These are phyloP conservation scores for Protomyces gravidus DNA, from an alignment of 1,139 yeast genomes.

Conservation along the genomic window DNA sequence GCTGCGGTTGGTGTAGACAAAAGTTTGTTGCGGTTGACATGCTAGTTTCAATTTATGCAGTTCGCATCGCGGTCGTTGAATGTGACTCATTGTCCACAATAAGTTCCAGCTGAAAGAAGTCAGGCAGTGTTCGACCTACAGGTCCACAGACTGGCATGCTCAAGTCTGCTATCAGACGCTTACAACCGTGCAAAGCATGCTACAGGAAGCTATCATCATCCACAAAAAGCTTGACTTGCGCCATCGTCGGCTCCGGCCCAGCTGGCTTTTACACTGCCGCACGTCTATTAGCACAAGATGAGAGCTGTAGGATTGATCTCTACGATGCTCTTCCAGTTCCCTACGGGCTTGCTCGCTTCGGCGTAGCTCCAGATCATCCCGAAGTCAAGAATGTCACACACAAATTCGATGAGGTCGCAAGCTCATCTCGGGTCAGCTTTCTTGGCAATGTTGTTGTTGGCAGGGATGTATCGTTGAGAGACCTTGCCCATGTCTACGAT, in stretches of 20 bases:
- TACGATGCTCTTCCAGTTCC: slow-evolving; percentile 87
- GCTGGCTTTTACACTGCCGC: slow-evolving; percentile 91
- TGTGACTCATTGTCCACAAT: no score
- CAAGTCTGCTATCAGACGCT: no score
- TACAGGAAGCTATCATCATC: no score
- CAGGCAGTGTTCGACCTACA: no score
- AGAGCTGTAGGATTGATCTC: slow-evolving; percentile 43
- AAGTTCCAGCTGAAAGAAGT: no score
- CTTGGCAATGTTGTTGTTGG: slow-evolving; percentile 74
- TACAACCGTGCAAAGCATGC: no score
- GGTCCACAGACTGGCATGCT: no score
- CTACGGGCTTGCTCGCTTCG: slow-evolving; percentile 82
- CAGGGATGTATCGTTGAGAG: slow-evolving; percentile 44
- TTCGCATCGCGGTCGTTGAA: no score
- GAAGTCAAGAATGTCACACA: slow-evolving; percentile 81
- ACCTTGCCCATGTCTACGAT: slow-evolving; percentile 57
- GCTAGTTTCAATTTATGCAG: no score
- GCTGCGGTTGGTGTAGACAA: no score
- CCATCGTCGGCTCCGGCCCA: slow-evolving; percentile 88
- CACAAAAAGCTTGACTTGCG: neutral
- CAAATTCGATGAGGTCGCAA: slow-evolving; percentile 63
- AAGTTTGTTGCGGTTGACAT: no score
- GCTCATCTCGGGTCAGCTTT: slow-evolving; percentile 52
- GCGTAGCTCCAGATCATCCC: slow-evolving; percentile 99
- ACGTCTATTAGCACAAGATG: slow-evolving; percentile 56